phyloP scores from a whole-genome alignment of 805 yeast species.

The Kodamaea kaohsiungensis region DNA sequence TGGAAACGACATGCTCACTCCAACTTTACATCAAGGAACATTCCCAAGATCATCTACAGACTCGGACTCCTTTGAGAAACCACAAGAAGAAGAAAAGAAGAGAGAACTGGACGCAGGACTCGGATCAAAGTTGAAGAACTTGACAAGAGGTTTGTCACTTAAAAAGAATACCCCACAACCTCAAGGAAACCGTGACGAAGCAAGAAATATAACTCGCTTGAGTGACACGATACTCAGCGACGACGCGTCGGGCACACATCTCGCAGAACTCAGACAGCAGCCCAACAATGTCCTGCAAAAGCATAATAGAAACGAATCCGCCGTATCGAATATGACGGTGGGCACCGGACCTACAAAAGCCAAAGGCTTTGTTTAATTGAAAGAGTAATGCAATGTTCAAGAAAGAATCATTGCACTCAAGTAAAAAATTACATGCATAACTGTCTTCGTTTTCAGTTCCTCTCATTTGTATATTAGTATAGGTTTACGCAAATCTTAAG shows the following conservation, averaged over 20 bases:
- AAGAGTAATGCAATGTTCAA: neutral
- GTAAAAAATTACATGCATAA: neutral
- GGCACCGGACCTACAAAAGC: slow-evolving; percentile 27
- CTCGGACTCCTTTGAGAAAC: slow-evolving; percentile 6
- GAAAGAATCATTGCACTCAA: slow-evolving; percentile 3
- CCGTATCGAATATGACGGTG: slow-evolving; percentile 19
- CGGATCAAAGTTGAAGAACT: slow-evolving; percentile 39
- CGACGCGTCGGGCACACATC: slow-evolving; percentile 8
- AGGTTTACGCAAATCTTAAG: neutral
- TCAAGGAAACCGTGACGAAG: slow-evolving; percentile 12
- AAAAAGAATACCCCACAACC: slow-evolving; percentile 17
- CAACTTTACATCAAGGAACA: slow-evolving; percentile 31
- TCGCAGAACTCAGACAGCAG: slow-evolving; percentile 9
- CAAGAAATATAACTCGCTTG: slow-evolving; percentile 19
- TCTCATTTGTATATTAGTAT: slow-evolving; percentile 1
- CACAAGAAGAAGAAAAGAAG: neutral
- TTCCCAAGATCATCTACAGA: slow-evolving; percentile 5
- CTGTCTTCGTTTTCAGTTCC: neutral
- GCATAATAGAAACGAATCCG: slow-evolving; percentile 28
- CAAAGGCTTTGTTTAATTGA: slow-evolving; percentile 23
- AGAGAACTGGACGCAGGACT: slow-evolving; percentile 2
- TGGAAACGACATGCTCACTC: slow-evolving; percentile 27
- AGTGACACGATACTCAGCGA: slow-evolving; percentile 26
- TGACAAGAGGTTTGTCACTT: slow-evolving; percentile 45
- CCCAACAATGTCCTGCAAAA: slow-evolving; percentile 10